phyloP scores from a whole-genome alignment of 768 basidiomycete genomes.

The Phaffia australis region DNA sequence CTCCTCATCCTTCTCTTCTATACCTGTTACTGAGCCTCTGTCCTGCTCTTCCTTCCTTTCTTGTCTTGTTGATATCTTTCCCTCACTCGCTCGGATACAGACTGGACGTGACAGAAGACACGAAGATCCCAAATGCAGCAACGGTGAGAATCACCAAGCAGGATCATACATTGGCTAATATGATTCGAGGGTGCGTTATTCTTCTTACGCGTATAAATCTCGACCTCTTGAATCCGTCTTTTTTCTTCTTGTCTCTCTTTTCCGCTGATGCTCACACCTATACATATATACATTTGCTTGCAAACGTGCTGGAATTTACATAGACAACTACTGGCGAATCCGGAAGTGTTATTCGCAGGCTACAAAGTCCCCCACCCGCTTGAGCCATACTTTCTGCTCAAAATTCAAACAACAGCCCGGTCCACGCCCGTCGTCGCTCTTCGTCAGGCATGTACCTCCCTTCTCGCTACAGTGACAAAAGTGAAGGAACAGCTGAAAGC shows the following conservation, averaged over 20 bases:
- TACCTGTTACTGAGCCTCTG: background rate
- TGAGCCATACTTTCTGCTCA: slow-evolving; percentile 85
- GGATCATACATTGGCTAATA: slow-evolving; percentile 91
- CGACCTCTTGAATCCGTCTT: background rate
- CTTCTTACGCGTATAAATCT: slow-evolving; percentile 22
- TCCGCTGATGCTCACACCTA: background rate
- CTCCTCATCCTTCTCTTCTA: background rate
- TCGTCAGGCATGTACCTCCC: slow-evolving; percentile 68
- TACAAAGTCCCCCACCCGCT: slow-evolving; percentile 97
- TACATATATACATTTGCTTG: background rate
- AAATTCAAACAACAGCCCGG: slow-evolving; percentile 86
- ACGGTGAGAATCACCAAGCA: slow-evolving; percentile 91
- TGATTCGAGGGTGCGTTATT: slow-evolving; percentile 74
- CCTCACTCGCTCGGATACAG: slow-evolving; percentile 42
- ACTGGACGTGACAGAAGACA: slow-evolving; percentile 84
- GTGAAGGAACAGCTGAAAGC: slow-evolving; percentile 37
- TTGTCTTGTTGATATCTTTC: background rate
- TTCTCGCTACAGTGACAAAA: slow-evolving; percentile 53
- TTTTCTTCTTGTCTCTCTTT: background rate
- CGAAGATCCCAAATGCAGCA: slow-evolving; percentile 94
- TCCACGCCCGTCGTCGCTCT: slow-evolving; percentile 70
- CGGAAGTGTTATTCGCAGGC: slow-evolving; percentile 83
- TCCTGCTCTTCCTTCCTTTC: background rate
- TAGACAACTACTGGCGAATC: slow-evolving; percentile 83
- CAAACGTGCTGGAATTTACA: background rate